Base-by-base conservation (phyloP, 2,329 filamentous ascomycete genomes). In the Dactylellina haptotyla region DNA sequence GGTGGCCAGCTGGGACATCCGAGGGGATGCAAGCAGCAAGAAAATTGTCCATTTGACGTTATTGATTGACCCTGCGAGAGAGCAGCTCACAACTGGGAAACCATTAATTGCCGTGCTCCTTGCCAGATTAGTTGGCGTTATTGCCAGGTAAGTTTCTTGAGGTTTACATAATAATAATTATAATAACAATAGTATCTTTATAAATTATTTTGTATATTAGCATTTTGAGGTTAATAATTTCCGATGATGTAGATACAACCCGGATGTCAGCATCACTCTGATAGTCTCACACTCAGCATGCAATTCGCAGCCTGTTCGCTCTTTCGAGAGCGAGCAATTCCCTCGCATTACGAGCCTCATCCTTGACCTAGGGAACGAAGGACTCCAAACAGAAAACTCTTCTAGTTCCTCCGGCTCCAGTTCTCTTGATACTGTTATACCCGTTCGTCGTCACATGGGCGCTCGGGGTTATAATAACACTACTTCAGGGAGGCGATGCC, bases 101-200 rank as follows among this genome's bases (percentile, higher is more conserved):
- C 73, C 74, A 26, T 48, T 76, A 43, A 77, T 75, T 30, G 76
- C 76, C 10, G 74, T 76, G 12, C 41, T 77, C 2, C 75, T 77
- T 14, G 75, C 66, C 28, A 74, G 74, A 20, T 39, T 76, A 37
- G 65, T 77, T 53, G 45, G 37, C 26, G 58, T 67, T 59, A 75
- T 77, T 45, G 73, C 61, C 45, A 76, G 76, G 76, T 77, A 58
- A 37, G 50, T 59, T 54, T 20, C n/a, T 51, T 37, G 20, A 28
- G n/a, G n/a, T n/a, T 23, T 25, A 28, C 34, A 10, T 18, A 46
- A 46, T n/a, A 23, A 18, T 20, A 46, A 46, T 2, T 46, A 18
- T n/a, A n/a, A n/a, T n/a, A n/a, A n/a, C n/a, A n/a, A n/a, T n/a
- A n/a, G n/a, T n/a, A n/a, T n/a, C n/a, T n/a, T n/a, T n/a, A n/a